A percentile compares a stretch with the other conserved stretches of the same genome.
These are phyloP conservation scores for Malus fusca DNA, from an alignment of 306 rosid genomes.

Conservation along the genomic window DNA sequence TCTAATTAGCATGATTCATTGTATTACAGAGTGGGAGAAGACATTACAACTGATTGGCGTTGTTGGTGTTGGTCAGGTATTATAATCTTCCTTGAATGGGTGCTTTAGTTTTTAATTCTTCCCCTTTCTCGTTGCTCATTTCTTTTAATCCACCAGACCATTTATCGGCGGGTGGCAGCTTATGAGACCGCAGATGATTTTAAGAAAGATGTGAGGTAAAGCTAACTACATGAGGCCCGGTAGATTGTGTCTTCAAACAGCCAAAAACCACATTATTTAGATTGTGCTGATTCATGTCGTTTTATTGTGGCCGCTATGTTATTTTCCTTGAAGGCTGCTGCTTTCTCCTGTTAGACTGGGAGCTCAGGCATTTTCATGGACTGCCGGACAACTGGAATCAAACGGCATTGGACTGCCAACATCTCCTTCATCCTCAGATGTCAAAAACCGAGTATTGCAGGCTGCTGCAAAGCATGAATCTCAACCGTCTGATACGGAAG, in stretches of 20 bases:
- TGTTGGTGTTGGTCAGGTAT: slow-evolving; percentile 74
- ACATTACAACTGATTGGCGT: slow-evolving; percentile 68
- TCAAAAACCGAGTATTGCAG: slow-evolving; percentile 83
- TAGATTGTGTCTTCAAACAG: not conserved
- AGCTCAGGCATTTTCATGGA: slow-evolving; percentile 76
- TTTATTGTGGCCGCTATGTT: slow-evolving; percentile 10
- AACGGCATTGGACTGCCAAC: slow-evolving; percentile 79
- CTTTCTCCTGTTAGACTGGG: slow-evolving; percentile 66
- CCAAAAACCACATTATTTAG: not conserved
- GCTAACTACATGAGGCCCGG: not conserved
- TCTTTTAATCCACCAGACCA: slow-evolving; percentile 43
- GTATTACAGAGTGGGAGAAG: slow-evolving; percentile 83
- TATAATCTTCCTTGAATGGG: not conserved
- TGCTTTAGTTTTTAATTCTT: not conserved
- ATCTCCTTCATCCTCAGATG: slow-evolving; percentile 89
- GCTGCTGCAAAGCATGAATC: slow-evolving; percentile 97
- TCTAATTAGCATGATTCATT: slow-evolving; percentile 24
- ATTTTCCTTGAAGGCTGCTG: slow-evolving; percentile 40
- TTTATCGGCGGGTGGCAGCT: slow-evolving; percentile 51
- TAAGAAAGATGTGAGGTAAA: slow-evolving; percentile 61
- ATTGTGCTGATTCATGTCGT: not conserved
- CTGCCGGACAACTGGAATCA: slow-evolving; percentile 78
- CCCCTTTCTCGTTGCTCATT: slow-evolving; percentile 9
- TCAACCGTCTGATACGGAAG: slow-evolving; percentile 67
- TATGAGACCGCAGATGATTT: slow-evolving; percentile 65